Evolutionary conservation across 441 rosid species (phyloP), one percentile per base, ranked within the genome.

Genomic region (Jatropha podagrica): DNA sequence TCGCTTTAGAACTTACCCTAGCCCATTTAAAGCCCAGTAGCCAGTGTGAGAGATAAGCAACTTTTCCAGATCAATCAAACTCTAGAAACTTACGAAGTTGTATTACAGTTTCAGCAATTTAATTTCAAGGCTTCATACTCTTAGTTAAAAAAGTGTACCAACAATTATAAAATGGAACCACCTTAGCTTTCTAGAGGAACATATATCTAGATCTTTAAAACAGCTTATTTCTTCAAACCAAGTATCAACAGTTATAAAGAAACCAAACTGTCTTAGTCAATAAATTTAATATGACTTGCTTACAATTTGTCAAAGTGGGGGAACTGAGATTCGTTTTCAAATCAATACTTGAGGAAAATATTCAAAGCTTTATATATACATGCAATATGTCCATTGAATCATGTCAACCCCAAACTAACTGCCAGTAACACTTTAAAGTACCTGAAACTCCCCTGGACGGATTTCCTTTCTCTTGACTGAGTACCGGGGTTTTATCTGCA

Each of bases 391-490:
- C 10, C 12, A 27, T 41, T 41, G 17, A 54, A 20, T 20, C n/a
- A 54, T 49, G 32, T 20, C 52, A 74, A 23, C n/a, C 32, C 18
- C 7, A 14, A 74, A 74, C 59, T 14, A 49, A 74, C 11, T 12
- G 14, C 68, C 15, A 78, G 55, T 55, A 61, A 69, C 46, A 71
- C 18, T 44, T 49, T 51, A 73, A 72, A 59, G 64, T 81, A 96
- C 99, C 98, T 94, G 98, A 88, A 90, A 96, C 32, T 90, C 98
- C 51, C 98, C 93, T 2, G 95, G 85, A 27, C 97, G 93, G 76
- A 83, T 81, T 85, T 96, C 99, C 84, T 94, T 94, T 81, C 99
- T 87, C 91, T 91, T 94, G 85, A 96, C 93, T 44, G 99, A 93
- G 80, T 96, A 96, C 82, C 98, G 92, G 15, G 99, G 98, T 83